phyloP scores from a whole-genome alignment of 495 filamentous ascomycete genomes.

The Glutinoglossum americanum region DNA sequence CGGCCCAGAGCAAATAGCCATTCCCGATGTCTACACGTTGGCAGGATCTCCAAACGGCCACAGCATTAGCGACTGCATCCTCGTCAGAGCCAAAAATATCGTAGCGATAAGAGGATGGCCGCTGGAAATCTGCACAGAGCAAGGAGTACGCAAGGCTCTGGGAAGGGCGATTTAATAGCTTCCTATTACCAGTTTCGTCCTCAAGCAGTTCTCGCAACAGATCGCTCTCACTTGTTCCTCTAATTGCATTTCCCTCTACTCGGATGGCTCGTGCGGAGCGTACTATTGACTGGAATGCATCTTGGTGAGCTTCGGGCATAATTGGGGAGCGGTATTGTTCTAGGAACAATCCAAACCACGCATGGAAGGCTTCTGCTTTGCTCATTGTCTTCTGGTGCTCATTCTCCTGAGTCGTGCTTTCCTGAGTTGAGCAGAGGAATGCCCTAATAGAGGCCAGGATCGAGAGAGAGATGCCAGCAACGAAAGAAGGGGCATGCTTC shows the following conservation, averaged over 20 bases:
- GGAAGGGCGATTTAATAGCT: slow-evolving; percentile 44
- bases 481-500: slow-evolving; percentile 40
- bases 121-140: slow-evolving; percentile 49
- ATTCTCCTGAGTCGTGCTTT: slow-evolving; percentile 51
- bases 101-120: slow-evolving; percentile 27
- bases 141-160: slow-evolving; percentile 49
- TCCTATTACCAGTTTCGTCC: slow-evolving; percentile 36
- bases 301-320: slow-evolving; percentile 23
- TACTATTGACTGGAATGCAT: slow-evolving; percentile 41
- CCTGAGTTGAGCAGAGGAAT: slow-evolving; percentile 45
- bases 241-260: slow-evolving; percentile 33
- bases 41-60: slow-evolving; percentile 55
- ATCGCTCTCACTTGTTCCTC: slow-evolving; percentile 42
- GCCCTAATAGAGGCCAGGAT: slow-evolving; percentile 49
- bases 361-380: slow-evolving; percentile 42
- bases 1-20: slow-evolving; percentile 66
- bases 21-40: slow-evolving; percentile 33
- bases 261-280: slow-evolving; percentile 36
- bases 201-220: slow-evolving; percentile 53
- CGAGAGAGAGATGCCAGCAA: slow-evolving; percentile 55
- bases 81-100: slow-evolving; percentile 42
- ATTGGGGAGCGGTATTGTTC: slow-evolving; percentile 28
- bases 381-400: slow-evolving; percentile 48
- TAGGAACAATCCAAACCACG: slow-evolving; percentile 48
- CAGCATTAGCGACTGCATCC: slow-evolving; percentile 33